Evolutionary conservation across 2,329 filamentous ascomycete species (phyloP).

Genomic region (Elsinoe ampelina): DNA sequence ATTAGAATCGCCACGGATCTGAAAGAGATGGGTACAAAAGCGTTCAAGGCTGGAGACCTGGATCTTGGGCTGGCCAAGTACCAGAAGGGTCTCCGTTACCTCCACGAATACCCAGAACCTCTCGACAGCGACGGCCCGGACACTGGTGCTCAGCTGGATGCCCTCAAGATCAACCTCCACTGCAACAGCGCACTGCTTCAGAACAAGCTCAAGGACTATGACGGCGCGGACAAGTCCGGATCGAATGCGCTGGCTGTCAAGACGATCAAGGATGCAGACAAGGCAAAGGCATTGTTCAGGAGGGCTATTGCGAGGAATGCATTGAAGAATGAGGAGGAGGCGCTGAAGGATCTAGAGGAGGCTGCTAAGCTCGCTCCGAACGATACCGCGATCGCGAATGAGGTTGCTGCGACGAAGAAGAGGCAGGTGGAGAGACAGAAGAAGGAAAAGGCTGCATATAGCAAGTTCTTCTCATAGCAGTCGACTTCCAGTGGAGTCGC

Average conservation of each 20-base stretch:
- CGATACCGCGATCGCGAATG: conserved; percentile 65
- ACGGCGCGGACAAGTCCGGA: conserved; percentile 61
- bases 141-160: conserved; percentile 56
- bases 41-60: conserved; percentile 73
- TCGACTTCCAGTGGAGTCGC: no score
- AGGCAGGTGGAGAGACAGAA: conserved; percentile 60
- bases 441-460: conserved; percentile 87
- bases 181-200: conserved; percentile 80
- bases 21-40: conserved; percentile 86
- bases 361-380: conserved; percentile 46
- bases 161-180: conserved; percentile 76
- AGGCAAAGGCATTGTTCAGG: conserved; percentile 82
- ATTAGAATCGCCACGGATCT: conserved; percentile 73
- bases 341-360: conserved; percentile 39
- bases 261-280: conserved; percentile 60
- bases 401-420: conserved; percentile 71
- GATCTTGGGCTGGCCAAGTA: conserved; percentile 77
- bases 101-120: conserved; percentile 70
- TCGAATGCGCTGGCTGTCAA: conserved; percentile 61
- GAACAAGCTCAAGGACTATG: conserved; percentile 66
- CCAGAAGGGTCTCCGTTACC: conserved; percentile 81
- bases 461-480: conserved; percentile 71
- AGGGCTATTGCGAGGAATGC: conserved; percentile 66
- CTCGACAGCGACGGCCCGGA: conserved; percentile 61
- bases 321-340: conserved; percentile 76